Conservation (phyloP, 192 early-diverging fungal genomes). For the Helicostylum pulchrum region DNA sequence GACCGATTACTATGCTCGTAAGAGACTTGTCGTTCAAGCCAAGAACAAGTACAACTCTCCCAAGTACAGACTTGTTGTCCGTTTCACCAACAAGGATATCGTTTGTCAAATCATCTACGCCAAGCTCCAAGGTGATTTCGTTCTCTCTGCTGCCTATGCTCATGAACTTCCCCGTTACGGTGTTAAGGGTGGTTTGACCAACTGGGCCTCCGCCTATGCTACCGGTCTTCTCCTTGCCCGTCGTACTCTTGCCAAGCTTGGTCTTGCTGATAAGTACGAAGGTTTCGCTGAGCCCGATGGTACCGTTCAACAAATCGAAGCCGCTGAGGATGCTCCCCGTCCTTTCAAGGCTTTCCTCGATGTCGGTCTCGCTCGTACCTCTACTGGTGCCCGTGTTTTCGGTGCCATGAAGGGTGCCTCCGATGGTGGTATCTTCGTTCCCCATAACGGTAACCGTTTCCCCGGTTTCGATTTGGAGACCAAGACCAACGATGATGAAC, state of each 20-base stretch:
- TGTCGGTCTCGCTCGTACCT: slow-evolving; percentile 95
- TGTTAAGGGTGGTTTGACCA: slow-evolving; percentile 97
- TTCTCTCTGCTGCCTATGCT: slow-evolving; percentile 91
- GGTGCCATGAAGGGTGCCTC: slow-evolving; percentile 98
- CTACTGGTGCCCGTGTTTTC: slow-evolving; percentile 96
- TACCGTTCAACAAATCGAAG: slow-evolving; percentile 82
- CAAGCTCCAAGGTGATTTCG: slow-evolving; percentile 95
- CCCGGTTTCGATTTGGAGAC: slow-evolving; percentile 87
- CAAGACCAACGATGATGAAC: slow-evolving; percentile 89
- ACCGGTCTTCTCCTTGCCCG: slow-evolving; percentile 97
- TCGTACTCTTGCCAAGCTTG: slow-evolving; percentile 92
- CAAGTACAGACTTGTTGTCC: slow-evolving; percentile 99
- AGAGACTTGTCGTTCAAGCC: slow-evolving; percentile 95
- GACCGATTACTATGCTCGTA: slow-evolving; percentile 99
- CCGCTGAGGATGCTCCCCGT: slow-evolving; percentile 85
- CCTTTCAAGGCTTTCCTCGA: slow-evolving; percentile 99
- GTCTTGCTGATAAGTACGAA: slow-evolving; percentile 93
- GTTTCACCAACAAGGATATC: slow-evolving; percentile 98
- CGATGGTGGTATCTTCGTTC: slow-evolving; percentile 96
- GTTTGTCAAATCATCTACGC: slow-evolving; percentile 96
- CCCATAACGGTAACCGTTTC: slow-evolving; percentile 95
- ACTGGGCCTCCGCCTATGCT: slow-evolving; percentile 98
- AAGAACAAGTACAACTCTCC: slow-evolving; percentile 99
- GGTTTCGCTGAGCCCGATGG: slow-evolving; percentile 92
- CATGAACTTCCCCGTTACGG: slow-evolving; percentile 97